Percentiles rank a stretch among this genome's conserved stretches.
These are phyloP conservation scores for Arachis stenosperma DNA, from an alignment of 306 rosid genomes.

Conservation along the genomic window DNA sequence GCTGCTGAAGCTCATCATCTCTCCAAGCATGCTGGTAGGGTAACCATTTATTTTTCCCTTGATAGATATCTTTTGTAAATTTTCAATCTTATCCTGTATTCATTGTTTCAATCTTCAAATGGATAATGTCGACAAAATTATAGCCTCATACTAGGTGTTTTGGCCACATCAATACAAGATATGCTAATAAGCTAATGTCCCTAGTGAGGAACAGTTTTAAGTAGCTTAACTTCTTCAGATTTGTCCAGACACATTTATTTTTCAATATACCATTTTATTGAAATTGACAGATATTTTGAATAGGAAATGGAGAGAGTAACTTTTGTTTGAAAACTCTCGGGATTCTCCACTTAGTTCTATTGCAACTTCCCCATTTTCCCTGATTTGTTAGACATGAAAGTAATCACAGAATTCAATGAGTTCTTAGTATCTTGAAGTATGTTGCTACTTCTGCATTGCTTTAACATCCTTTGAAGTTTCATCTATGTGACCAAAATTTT, in stretches of 20 bases:
- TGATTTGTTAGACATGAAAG: not conserved
- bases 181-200: constrained; percentile 2
- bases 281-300: too few species aligned
- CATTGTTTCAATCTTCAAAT: constrained; percentile 2
- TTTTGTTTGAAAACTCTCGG: constrained; percentile 31
- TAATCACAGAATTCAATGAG: not conserved
- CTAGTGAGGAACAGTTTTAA: constrained; percentile 31
- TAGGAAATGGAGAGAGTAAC: not conserved
- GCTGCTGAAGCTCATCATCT: constrained; percentile 92
- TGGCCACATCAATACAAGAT: not conserved
- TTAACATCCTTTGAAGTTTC: constrained; percentile 1
- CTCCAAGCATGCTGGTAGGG: constrained; percentile 94
- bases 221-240: constrained; percentile 22
- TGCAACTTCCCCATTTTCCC: not conserved
- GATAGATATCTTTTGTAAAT: not conserved
- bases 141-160: constrained; percentile 11
- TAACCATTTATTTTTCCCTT: constrained; percentile 22
- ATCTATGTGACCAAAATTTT: not conserved
- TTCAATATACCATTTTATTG: too few species aligned
- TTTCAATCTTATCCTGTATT: not conserved
- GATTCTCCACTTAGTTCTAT: not conserved
- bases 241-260: not conserved
- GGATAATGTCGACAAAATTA: not conserved
- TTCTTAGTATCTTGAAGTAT: not conserved
- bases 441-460: not conserved